Percentiles rank a stretch among this genome's conserved stretches.
These are phyloP conservation scores for Aspergillus melleus DNA, from an alignment of 2,329 filamentous ascomycete genomes.

Conservation along the genomic window DNA sequence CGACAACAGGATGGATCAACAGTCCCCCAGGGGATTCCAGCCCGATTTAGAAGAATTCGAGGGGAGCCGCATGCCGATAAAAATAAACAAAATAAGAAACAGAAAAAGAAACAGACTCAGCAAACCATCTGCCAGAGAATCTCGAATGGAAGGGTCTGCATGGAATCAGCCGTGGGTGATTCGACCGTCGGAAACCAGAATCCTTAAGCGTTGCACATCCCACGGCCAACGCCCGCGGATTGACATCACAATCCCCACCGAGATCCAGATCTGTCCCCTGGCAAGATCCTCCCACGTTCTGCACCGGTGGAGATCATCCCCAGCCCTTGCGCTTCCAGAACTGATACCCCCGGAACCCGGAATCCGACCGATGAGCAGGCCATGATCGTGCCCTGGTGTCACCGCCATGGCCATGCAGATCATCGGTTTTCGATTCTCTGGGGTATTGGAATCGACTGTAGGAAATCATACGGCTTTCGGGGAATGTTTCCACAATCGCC, in stretches of 20 bases:
- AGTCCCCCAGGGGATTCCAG: not conserved
- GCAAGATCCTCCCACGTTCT: conserved; percentile 6
- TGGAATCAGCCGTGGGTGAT: conserved; percentile 1
- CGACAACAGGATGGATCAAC: not conserved
- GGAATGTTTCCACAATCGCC: not conserved
- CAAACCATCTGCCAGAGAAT: conserved; percentile 1
- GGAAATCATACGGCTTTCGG: not conserved
- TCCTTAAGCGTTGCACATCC: conserved; percentile 14
- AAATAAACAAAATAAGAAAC: not conserved
- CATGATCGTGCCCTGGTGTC: not conserved
- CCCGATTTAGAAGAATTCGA: not conserved
- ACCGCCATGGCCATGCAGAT: not conserved
- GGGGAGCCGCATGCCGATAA: not conserved
- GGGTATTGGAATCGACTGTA: not conserved
- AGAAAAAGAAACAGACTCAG: not conserved
- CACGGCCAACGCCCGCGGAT: not conserved
- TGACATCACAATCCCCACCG: conserved; percentile 13
- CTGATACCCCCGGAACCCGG: conserved; percentile 28
- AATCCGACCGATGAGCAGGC: conserved; percentile 26
- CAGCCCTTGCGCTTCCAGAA: conserved; percentile 6
- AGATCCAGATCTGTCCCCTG: not conserved
- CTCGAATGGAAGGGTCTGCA: not conserved
- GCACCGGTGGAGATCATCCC: conserved; percentile 7
- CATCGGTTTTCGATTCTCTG: conserved; percentile 2
- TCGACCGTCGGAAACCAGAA: conserved; percentile 26